Evolutionary conservation across 1,139 yeast species (phyloP).

Genomic region (Pichia sp.): DNA sequence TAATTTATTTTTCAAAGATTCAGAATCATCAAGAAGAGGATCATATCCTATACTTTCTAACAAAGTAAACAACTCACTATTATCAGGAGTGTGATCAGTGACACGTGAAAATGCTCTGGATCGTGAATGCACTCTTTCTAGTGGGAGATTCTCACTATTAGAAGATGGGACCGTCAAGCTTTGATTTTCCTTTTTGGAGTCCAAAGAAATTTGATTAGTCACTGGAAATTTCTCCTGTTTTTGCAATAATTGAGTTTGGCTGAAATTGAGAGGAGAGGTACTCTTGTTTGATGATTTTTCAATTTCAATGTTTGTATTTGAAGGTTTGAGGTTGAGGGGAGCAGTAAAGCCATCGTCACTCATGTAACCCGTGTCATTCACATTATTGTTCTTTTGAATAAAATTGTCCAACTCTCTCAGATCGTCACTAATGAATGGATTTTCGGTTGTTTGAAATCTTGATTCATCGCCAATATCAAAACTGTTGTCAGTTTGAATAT

Average conservation of each 20-base stretch:
- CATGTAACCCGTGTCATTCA: neutral
- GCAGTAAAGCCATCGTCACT: slow-evolving; percentile 9
- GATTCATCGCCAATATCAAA: slow-evolving; percentile 6
- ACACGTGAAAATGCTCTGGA: slow-evolving; percentile 24
- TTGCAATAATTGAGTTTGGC: too few species aligned
- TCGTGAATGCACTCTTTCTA: slow-evolving; percentile 13
- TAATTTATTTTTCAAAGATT: slow-evolving; percentile 47
- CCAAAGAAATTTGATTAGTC: too few species aligned
- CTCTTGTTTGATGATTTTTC: too few species aligned
- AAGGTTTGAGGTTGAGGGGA: slow-evolving; percentile 1
- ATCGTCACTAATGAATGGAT: slow-evolving; percentile 3
- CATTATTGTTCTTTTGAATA: slow-evolving; percentile 5
- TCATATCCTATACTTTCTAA: slow-evolving; percentile 74
- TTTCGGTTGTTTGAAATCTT: slow-evolving; percentile 2
- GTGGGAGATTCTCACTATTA: neutral
- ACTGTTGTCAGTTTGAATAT: neutral
- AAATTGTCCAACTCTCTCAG: slow-evolving; percentile 5
- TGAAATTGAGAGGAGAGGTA: too few species aligned
- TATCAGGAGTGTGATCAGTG: slow-evolving; percentile 14
- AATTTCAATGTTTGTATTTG: too few species aligned
- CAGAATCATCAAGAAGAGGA: slow-evolving; percentile 48
- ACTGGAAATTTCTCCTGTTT: too few species aligned
- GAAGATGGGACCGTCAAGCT: slow-evolving; percentile 1
- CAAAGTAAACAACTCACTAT: slow-evolving; percentile 43
- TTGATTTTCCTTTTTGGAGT: slow-evolving; percentile 2